Evolutionary conservation across 1,284 basidiomycete genomes (phyloP).

Genomic region (Athelia sp.): DNA sequence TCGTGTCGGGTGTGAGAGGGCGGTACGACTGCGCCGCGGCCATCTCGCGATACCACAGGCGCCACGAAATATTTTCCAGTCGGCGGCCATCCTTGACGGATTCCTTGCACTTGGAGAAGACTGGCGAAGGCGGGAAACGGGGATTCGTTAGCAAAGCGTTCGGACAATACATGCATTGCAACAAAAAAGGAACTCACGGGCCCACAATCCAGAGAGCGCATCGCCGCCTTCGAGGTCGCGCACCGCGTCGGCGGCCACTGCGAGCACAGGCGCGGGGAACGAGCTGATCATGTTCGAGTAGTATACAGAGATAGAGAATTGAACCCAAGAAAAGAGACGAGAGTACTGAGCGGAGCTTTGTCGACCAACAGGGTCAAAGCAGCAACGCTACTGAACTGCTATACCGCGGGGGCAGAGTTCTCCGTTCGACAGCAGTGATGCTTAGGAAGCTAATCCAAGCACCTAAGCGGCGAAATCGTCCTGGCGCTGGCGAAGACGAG

Average conservation of each 20-base stretch:
- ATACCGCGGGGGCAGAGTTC: not conserved
- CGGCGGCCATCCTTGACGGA: constrained; percentile 72
- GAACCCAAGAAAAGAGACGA: not conserved
- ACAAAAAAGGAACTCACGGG: constrained; percentile 35
- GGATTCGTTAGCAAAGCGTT: too few species aligned
- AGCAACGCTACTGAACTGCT: not conserved
- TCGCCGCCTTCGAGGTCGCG: constrained; percentile 62
- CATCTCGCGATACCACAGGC: constrained; percentile 75
- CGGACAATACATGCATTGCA: not conserved
- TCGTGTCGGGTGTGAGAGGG: constrained; percentile 26
- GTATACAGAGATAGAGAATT: not conserved
- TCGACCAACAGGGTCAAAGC: not conserved
- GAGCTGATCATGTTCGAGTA: constrained; percentile 35
- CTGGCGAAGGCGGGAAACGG: too few species aligned
- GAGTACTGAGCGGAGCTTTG: not conserved
- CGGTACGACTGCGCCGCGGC: constrained; percentile 25
- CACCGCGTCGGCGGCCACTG: constrained; percentile 58
- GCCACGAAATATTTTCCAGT: constrained; percentile 84
- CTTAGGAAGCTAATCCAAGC: not conserved
- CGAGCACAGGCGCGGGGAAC: constrained; percentile 58
- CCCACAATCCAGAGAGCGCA: constrained; percentile 59
- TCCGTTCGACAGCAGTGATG: too few species aligned
- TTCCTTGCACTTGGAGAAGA: constrained; percentile 81
- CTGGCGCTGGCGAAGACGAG: not conserved
- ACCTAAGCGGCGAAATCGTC: not conserved